A percentile compares a stretch with the other conserved stretches of the same genome.
phyloP scores from a whole-genome alignment of 441 rosid species.

The Euphorbia schlechtendalii region DNA sequence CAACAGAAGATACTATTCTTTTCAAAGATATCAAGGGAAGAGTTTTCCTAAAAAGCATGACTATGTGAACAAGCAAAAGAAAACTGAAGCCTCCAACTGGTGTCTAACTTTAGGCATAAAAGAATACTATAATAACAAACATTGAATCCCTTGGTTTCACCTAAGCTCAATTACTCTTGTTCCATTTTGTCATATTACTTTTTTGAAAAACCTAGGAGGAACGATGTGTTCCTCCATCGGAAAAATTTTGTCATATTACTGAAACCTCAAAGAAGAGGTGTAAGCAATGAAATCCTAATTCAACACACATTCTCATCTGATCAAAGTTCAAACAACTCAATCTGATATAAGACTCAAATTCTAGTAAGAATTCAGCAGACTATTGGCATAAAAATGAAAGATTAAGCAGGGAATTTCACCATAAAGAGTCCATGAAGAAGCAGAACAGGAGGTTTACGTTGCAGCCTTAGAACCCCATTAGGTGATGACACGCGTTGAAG shows the following conservation, averaged over 20 bases:
- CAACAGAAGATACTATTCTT: background rate
- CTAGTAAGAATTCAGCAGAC: too few species aligned
- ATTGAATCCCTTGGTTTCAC: background rate
- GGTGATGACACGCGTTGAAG: conserved; percentile 74
- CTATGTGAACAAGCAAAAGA: background rate
- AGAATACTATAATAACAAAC: too few species aligned
- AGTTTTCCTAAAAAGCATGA: background rate
- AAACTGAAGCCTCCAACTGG: background rate
- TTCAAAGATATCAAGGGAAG: background rate
- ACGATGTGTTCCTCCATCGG: too few species aligned
- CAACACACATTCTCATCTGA: background rate
- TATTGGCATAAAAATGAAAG: background rate
- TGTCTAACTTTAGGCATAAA: too few species aligned
- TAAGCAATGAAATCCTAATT: too few species aligned
- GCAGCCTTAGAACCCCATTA: conserved; percentile 22
- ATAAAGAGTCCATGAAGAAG: conserved; percentile 85
- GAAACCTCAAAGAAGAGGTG: background rate
- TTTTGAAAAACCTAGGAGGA: too few species aligned
- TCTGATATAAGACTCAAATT: background rate
- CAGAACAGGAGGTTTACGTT: conserved; percentile 58
- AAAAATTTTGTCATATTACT: too few species aligned
- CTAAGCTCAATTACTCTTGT: background rate
- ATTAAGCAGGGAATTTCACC: conserved; percentile 31
- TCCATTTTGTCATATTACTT: background rate
- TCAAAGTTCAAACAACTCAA: background rate